phyloP scores from a whole-genome alignment of 116 monocot genomes.

The Zostera marina region DNA sequence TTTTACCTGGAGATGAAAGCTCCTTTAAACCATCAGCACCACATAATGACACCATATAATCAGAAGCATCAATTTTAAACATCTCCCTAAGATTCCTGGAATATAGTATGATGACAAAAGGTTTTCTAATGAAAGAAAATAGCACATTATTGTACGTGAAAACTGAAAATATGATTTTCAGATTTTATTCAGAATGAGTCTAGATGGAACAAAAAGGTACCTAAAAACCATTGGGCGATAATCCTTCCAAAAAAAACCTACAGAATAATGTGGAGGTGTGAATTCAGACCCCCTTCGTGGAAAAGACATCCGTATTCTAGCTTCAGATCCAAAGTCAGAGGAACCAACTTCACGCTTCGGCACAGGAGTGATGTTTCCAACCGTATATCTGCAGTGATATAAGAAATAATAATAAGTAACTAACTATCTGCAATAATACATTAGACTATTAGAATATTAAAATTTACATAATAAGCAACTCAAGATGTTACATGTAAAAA shows the following conservation, averaged over 20 bases:
- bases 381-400: slow-evolving; percentile 44
- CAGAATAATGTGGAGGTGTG: slow-evolving; percentile 75
- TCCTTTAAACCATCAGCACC: slow-evolving; percentile 74
- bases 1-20: slow-evolving; percentile 96
- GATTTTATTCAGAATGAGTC: neutral
- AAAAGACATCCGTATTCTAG: slow-evolving; percentile 69
- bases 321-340: slow-evolving; percentile 78
- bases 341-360: slow-evolving; percentile 82
- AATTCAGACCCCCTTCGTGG: slow-evolving; percentile 67
- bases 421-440: no score
- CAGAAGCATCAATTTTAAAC: slow-evolving; percentile 95
- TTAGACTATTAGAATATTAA: neutral
- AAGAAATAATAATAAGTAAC: neutral
- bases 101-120: neutral
- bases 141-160: neutral
- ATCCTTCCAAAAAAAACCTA: slow-evolving; percentile 91
- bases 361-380: slow-evolving; percentile 93
- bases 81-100: slow-evolving; percentile 91
- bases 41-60: slow-evolving; percentile 98
- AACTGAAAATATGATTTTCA: neutral
- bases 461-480: no score
- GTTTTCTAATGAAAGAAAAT: neutral
- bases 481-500: neutral
- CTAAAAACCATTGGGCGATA: slow-evolving; percentile 96
- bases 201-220: slow-evolving; percentile 7